Conservation (phyloP, 2,329 filamentous ascomycete genomes). For the Monosporascus ibericus region DNA sequence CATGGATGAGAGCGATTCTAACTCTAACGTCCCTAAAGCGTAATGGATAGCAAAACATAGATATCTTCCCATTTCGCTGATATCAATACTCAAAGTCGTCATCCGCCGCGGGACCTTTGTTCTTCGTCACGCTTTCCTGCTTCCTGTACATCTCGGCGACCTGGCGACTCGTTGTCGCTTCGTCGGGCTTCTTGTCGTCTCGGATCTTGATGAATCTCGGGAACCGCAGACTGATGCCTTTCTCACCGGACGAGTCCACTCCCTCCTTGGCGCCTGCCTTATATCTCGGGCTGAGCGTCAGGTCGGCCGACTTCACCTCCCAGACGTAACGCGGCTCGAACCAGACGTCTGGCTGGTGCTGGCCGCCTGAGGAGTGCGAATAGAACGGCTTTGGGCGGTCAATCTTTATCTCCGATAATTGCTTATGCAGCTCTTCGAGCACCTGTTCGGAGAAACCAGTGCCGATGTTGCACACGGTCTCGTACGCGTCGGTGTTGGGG, state of each 20-base stretch:
- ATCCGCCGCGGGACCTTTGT: constrained; percentile 79
- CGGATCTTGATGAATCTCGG: constrained; percentile 86
- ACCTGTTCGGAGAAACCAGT: constrained; percentile 94
- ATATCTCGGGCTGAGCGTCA: constrained; percentile 88
- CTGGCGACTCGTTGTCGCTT: constrained; percentile 77
- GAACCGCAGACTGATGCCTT: constrained; percentile 84
- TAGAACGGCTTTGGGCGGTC: constrained; percentile 94
- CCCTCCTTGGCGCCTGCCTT: constrained; percentile 83
- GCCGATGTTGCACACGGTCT: constrained; percentile 97
- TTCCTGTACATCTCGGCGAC: constrained; percentile 96
- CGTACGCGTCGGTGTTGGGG: constrained; percentile 69
- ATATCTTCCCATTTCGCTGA: too few relatives aligned
- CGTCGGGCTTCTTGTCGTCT: constrained; percentile 92
- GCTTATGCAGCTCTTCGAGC: constrained; percentile 76
- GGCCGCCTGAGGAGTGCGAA: constrained; percentile 71
- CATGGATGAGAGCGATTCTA: neutral
- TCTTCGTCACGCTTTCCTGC: constrained; percentile 86
- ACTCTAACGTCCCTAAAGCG: too few relatives aligned
- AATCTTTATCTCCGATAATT: constrained; percentile 73
- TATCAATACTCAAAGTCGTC: constrained; percentile 93
- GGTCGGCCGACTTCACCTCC: constrained; percentile 95
- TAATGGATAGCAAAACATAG: too few relatives aligned
- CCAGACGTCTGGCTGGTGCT: constrained; percentile 98
- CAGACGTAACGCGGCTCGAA: constrained; percentile 92
- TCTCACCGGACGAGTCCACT: constrained; percentile 62